Evolutionary conservation across 129 eudicot genomes (phyloP).

Genomic region (Dittrichia graveolens): DNA sequence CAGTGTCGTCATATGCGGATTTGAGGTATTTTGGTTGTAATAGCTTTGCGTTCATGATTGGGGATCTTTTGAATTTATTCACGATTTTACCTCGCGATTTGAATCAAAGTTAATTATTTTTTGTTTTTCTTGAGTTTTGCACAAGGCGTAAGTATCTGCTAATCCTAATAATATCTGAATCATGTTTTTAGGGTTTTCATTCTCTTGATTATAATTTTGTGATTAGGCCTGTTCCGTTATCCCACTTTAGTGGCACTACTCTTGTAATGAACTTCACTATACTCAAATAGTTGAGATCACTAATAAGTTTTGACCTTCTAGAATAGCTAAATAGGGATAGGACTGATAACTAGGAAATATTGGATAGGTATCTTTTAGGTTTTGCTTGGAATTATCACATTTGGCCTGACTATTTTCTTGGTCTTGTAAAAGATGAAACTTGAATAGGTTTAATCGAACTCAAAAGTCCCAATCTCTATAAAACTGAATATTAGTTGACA

Average conservation of each 20-base stretch:
- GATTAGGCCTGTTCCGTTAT: not conserved
- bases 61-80: conserved; percentile 13
- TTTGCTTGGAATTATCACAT: too few species aligned
- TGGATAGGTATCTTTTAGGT: too few species aligned
- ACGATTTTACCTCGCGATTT: conserved; percentile 16
- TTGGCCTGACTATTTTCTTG: too few species aligned
- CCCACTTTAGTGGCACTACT: not conserved
- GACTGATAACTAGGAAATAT: too few species aligned
- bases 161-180: conserved; percentile 2
- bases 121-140: not conserved
- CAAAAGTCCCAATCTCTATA: too few species aligned
- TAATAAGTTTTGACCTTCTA: too few species aligned
- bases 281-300: too few species aligned
- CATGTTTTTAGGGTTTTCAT: conserved; percentile 18
- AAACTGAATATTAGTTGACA: too few species aligned
- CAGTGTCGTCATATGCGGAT: not conserved
- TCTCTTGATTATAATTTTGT: not conserved
- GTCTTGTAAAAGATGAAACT: too few species aligned
- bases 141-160: not conserved
- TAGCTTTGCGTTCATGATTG: conserved; percentile 13
- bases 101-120: not conserved
- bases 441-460: too few species aligned
- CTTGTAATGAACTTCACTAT: too few species aligned
- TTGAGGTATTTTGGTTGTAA: not conserved
- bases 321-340: too few species aligned